Percentiles rank a stretch among this genome's conserved stretches.
Evolutionary conservation across 129 eudicot species (phyloP).

Genomic region (Tagetes patula): DNA sequence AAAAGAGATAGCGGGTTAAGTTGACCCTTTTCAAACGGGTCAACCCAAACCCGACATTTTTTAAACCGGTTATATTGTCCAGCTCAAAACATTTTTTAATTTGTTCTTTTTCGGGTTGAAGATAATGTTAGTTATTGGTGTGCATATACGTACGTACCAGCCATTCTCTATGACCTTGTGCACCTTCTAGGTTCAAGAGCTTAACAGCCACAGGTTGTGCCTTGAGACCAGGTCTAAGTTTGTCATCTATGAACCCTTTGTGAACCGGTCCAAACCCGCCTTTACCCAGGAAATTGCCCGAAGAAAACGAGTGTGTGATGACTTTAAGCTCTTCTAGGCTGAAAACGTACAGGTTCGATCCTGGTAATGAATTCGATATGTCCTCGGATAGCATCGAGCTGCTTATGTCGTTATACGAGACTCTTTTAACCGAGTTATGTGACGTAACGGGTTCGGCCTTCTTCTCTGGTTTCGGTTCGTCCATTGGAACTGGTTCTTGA

Average conservation of each 20-base stretch:
- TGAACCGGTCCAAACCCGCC: slow-evolving; percentile 97
- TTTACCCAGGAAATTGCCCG: slow-evolving; percentile 70
- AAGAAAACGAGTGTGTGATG: slow-evolving; percentile 70
- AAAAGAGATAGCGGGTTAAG: too few species aligned
- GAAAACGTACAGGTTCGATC: slow-evolving; percentile 67
- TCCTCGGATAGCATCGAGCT: slow-evolving; percentile 53
- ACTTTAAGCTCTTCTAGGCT: slow-evolving; percentile 64
- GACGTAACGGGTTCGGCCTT: slow-evolving; percentile 15
- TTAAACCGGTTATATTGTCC: too few species aligned
- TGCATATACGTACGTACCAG: slow-evolving; percentile 54
- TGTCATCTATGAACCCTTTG: slow-evolving; percentile 87
- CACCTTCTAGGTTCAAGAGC: slow-evolving; percentile 68
- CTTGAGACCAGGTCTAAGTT: slow-evolving; percentile 69
- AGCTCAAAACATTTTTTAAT: too few species aligned
- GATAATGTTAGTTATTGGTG: background rate
- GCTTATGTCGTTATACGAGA: slow-evolving; percentile 50
- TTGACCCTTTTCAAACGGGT: too few species aligned
- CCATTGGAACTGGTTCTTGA: slow-evolving; percentile 1
- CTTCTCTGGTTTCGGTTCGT: background rate
- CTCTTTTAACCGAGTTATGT: slow-evolving; percentile 41
- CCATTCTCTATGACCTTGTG: slow-evolving; percentile 88
- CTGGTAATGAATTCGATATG: slow-evolving; percentile 64
- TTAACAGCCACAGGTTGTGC: slow-evolving; percentile 96
- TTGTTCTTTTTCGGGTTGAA: too few species aligned
- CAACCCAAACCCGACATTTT: too few species aligned